Percentiles rank a stretch among this genome's conserved stretches.
Conservation (phyloP, 441 rosid species). For the Adansonia gregorii region DNA sequence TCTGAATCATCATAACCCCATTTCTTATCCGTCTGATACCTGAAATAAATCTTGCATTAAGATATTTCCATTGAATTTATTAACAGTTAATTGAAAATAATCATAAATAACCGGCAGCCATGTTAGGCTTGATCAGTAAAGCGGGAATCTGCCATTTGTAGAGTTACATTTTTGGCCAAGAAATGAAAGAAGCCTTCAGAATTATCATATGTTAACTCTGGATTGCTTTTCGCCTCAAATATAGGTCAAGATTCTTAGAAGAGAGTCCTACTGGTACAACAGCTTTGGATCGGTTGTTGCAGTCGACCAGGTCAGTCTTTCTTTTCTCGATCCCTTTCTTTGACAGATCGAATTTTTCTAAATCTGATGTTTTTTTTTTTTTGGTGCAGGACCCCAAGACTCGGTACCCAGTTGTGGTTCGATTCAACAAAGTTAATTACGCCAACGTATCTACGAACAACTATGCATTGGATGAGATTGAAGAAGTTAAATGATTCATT, state of each 20-base stretch:
- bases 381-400: slow-evolving; percentile 69
- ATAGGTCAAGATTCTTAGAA: slow-evolving; percentile 83
- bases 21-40: not conserved
- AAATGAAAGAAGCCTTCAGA: not conserved
- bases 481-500: slow-evolving; percentile 57
- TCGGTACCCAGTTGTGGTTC: slow-evolving; percentile 87
- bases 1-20: not conserved
- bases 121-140: not conserved
- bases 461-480: slow-evolving; percentile 90
- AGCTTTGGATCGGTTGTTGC: slow-evolving; percentile 69
- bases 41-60: not conserved
- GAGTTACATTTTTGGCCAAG: not conserved
- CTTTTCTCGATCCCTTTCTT: not conserved
- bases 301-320: slow-evolving; percentile 69
- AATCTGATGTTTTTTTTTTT: not conserved
- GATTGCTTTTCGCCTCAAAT: not conserved
- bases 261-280: slow-evolving; percentile 76
- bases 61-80: not conserved
- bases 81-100: not conserved
- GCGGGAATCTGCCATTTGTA: not conserved
- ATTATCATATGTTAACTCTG: not conserved
- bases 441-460: slow-evolving; percentile 93
- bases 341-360: not conserved
- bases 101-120: not conserved
- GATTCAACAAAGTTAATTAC: slow-evolving; percentile 83